These are phyloP conservation scores for Salvia sclarea DNA, from an alignment of 305 asterid genomes.

Conservation along the genomic window DNA sequence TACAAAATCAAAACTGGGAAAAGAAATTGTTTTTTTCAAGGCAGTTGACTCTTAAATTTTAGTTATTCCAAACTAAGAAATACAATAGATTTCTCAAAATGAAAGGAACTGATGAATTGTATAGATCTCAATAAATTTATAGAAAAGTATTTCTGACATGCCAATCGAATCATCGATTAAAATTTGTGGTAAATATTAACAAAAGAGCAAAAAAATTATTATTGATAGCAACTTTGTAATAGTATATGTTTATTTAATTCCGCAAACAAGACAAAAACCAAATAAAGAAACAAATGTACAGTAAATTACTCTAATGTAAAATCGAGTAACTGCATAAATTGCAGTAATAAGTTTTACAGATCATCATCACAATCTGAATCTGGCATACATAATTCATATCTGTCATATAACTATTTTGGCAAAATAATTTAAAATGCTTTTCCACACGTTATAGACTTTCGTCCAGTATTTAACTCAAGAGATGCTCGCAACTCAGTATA, in stretches of 20 bases:
- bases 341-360: not conserved
- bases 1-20: too few species aligned
- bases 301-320: not conserved
- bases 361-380: constrained; percentile 17
- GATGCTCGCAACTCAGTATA: not conserved
- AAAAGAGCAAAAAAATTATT: not conserved
- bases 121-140: too few species aligned
- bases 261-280: too few species aligned
- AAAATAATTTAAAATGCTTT: constrained; percentile 23
- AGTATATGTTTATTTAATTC: not conserved
- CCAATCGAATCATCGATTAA: not conserved
- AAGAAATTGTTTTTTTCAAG: too few species aligned
- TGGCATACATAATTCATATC: not conserved
- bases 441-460: not conserved
- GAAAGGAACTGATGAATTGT: too few species aligned
- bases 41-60: too few species aligned
- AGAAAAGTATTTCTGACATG: not conserved
- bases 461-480: not conserved
- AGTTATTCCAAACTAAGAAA: too few species aligned
- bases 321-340: constrained; percentile 2
- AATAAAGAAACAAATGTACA: too few species aligned
- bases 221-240: not conserved
- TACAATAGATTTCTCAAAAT: too few species aligned
- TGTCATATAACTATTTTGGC: constrained; percentile 12
- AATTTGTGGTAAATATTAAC: not conserved